Percentiles rank a stretch among this genome's conserved stretches.
phyloP scores from a whole-genome alignment of 192 early-diverging fungal species.

The Entomortierella chlamydospora region DNA sequence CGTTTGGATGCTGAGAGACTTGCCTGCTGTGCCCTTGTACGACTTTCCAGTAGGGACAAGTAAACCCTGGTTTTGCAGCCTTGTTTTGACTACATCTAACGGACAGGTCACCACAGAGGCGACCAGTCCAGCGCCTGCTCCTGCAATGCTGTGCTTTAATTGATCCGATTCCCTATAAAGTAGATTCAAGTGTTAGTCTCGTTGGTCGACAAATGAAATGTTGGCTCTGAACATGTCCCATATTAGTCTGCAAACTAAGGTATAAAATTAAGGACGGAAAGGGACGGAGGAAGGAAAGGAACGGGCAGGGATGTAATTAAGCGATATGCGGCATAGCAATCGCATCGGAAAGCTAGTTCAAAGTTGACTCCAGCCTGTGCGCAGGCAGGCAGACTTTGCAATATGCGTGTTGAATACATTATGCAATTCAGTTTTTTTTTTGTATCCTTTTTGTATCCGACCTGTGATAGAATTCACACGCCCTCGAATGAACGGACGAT shows the following conservation, averaged over 20 bases:
- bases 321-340: background rate
- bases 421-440: background rate
- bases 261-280: slow-evolving; percentile 11
- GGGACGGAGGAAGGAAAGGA: slow-evolving; percentile 7
- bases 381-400: background rate
- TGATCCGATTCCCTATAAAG: slow-evolving; percentile 59
- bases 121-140: slow-evolving; percentile 84
- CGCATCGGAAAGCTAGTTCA: too few relatives aligned
- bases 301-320: background rate
- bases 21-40: slow-evolving; percentile 72
- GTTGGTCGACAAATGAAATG: too few relatives aligned
- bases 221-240: background rate
- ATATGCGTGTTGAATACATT: background rate
- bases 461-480: slow-evolving; percentile 26
- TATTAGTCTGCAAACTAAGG: background rate
- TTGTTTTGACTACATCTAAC: slow-evolving; percentile 93
- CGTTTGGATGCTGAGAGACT: background rate
- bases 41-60: slow-evolving; percentile 33
- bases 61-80: slow-evolving; percentile 88
- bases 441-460: background rate
- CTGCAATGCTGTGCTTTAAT: slow-evolving; percentile 82
- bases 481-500: background rate
- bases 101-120: slow-evolving; percentile 89
- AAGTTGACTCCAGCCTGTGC: too few relatives aligned
- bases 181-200: too few relatives aligned